Evolutionary conservation across 2,329 filamentous ascomycete genomes (phyloP), one percentile per base, ranked within the genome.

Genomic region (Fusarium miscanthi): DNA sequence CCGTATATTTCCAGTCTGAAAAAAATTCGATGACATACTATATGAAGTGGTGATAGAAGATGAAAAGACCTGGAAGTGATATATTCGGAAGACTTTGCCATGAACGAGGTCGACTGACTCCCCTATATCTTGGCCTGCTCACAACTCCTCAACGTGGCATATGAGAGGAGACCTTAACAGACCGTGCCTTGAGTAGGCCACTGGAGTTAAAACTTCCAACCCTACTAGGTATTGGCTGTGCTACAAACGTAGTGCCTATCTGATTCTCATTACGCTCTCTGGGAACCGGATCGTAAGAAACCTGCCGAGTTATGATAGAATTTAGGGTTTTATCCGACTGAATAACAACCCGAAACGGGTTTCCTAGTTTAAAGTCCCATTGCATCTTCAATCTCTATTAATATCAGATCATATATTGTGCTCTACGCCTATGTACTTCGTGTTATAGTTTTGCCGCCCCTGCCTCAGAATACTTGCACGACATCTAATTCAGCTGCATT

Each of bases 311-410:
- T 4, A 21, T 33, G 6, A 51, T 11, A 11, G 17, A 21, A 16
- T 11, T 9, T 5, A 16, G 31, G 31, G 11, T 37, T 51, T 37
- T 37, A 37, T 25, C 31, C 23, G 17, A 35, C 48, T 1, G 31
- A 37, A 19, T 6, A 0, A 21, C 5, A 37, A 3, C 3, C 3
- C 8, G 23, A 23, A 14, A 14, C 17, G 3, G n/a, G 21, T 21
- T 37, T 25, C 9, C 31, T 25, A 25, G 17, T 25, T 11, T 2
- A 51, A 5, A 21, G 19, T 21, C 5, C 9, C 11, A 3, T 25
- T 3, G 2, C 23, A 5, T 51, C 12, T 4, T 8, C 3, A 3
- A 8, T 31, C 9, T 0, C 12, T 7, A 31, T 48, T 4, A 13
- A 3, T 6, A 17, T 31, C 17, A 9, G 0, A 48, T 8, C 12